Evolutionary conservation across 768 basidiomycete species (phyloP), one percentile per base, ranked within the genome.

Genomic region (Russula foetens): DNA sequence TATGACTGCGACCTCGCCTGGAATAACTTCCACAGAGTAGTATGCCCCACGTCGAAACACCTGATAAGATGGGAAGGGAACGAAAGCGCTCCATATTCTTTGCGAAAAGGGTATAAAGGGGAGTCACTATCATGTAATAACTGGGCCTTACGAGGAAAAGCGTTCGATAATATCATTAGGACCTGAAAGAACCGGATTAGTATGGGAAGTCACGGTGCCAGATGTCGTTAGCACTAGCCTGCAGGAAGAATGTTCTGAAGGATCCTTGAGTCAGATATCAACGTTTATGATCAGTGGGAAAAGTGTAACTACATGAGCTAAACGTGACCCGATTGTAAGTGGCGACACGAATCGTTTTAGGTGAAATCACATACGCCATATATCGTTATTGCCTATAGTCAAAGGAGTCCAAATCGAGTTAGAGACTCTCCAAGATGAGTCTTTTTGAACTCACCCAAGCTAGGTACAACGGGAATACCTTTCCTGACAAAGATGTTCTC

Each of bases 1-100:
- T 68, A 97, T 84, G 51, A 86, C 88, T 12, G 89, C 90, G 41
- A 94, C 67, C 58, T 82, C 68, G 63, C 84, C 78, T 0, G 89
- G 86, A 31, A 95, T 82, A 44, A 95, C 86, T 67, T 94, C 92
- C 39, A 81, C 76, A 3, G 88, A 79, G 67, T 78, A 95, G 73
- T 95, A 95, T 21, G 85, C 90, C n/a, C 93, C 92, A 35, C 89
- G 79, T 63, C 88, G 85, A 71, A 96, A 94, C 23, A 90, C 84
- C 73, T 90, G 88, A 53, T 82, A 82, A 61, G 85, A 79, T 38
- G 84, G 81, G 68, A 88, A 83, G 1, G 93, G 92, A 57, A 97
- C 85, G 70, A 91, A 90, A 7, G 79, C 64, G 56, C 79, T 76
- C 93, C 93, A 96, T 64, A 94, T 90, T 56, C 86, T 88, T 50